Evolutionary conservation across 345 rosid genomes (phyloP).

Genomic region (Sisymbrium altissimum): DNA sequence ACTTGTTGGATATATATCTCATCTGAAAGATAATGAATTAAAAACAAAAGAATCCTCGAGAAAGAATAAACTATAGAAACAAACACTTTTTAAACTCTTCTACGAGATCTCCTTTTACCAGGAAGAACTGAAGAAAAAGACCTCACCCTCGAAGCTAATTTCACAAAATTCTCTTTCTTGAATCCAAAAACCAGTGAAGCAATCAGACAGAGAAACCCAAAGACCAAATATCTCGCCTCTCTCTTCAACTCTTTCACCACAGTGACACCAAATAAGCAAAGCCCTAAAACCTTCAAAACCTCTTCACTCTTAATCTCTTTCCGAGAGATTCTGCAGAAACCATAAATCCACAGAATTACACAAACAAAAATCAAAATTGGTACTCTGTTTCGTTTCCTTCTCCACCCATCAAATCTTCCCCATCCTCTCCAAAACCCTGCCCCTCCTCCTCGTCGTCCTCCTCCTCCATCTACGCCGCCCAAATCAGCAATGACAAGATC

Average conservation of each 20-base stretch:
- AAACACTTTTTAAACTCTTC: conserved; percentile 4
- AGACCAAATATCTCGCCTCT: neutral
- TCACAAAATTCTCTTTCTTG: neutral
- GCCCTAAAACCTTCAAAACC: conserved; percentile 20
- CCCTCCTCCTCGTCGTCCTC: neutral
- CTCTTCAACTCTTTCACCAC: conserved; percentile 17
- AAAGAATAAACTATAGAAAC: neutral
- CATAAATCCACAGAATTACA: conserved; percentile 20
- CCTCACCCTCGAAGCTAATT: neutral
- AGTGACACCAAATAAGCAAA: conserved; percentile 7
- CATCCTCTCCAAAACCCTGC: conserved; percentile 28
- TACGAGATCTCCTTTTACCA: neutral
- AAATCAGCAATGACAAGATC: conserved; percentile 34
- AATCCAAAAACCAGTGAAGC: conserved; percentile 24
- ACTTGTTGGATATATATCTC: neutral
- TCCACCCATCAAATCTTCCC: conserved; percentile 35
- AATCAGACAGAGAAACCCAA: conserved; percentile 14
- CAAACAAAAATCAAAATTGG: conserved; percentile 19
- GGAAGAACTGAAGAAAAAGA: conserved; percentile 10
- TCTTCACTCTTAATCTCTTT: conserved; percentile 10
- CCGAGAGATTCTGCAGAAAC: conserved; percentile 22
- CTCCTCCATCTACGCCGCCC: conserved; percentile 28
- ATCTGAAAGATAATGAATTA: neutral
- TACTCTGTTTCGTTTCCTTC: conserved; percentile 28
- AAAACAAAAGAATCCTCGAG: neutral